A percentile compares a stretch with the other conserved stretches of the same genome.
phyloP scores from a whole-genome alignment of 345 rosid species.

The Tarenaya hassleriana region DNA sequence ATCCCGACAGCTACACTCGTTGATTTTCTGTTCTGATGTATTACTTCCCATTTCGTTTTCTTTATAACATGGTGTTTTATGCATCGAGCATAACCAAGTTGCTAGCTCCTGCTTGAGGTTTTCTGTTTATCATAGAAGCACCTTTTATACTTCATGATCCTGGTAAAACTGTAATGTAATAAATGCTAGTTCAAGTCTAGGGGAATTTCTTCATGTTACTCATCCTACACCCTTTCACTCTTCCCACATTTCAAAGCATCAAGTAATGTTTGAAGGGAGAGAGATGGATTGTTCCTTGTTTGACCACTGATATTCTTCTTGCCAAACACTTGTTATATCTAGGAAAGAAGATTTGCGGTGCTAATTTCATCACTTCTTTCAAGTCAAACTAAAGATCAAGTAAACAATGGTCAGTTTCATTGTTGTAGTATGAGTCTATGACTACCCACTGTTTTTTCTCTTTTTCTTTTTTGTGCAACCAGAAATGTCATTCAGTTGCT shows the following conservation, averaged over 20 bases:
- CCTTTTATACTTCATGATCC: background rate
- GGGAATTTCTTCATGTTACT: background rate
- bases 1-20: background rate
- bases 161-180: background rate
- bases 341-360: slow-evolving; percentile 80
- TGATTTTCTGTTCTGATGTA: background rate
- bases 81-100: slow-evolving; percentile 1
- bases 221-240: slow-evolving; percentile 1
- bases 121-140: background rate
- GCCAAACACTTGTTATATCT: background rate
- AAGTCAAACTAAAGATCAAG: slow-evolving; percentile 80
- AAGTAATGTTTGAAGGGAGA: background rate
- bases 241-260: background rate
- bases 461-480: slow-evolving; percentile 6
- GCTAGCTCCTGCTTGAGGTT: background rate
- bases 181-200: background rate
- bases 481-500: slow-evolving; percentile 1
- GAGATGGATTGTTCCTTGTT: slow-evolving; percentile 2
- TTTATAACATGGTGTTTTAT: background rate
- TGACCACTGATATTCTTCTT: background rate
- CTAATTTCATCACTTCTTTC: slow-evolving; percentile 62
- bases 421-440: too few relatives aligned
- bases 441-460: background rate
- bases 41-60: background rate
- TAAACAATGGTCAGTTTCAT: slow-evolving; percentile 50